phyloP scores from a whole-genome alignment of 176 grass and related monocot genomes.

The Metroxylon sagu region DNA sequence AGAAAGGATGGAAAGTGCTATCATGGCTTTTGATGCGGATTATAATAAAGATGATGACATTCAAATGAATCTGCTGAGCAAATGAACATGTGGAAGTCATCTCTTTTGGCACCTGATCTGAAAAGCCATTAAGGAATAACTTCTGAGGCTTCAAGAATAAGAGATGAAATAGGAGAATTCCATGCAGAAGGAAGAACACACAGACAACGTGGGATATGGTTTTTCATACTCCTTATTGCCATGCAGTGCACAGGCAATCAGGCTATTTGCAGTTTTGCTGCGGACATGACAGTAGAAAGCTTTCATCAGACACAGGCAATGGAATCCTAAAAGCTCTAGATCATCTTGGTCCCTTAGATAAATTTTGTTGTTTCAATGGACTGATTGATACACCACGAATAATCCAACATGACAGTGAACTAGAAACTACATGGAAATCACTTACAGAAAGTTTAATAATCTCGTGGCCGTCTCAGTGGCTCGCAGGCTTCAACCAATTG shows the following conservation, averaged over 20 bases:
- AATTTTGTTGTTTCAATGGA: constrained; percentile 56
- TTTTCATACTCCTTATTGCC: constrained; percentile 44
- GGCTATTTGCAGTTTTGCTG: constrained; percentile 70
- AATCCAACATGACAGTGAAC: constrained; percentile 52
- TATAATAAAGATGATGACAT: constrained; percentile 60
- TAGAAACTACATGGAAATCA: constrained; percentile 43
- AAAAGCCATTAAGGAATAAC: constrained; percentile 17
- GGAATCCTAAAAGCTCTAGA: constrained; percentile 26
- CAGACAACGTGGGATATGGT: constrained; percentile 73
- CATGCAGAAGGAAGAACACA: constrained; percentile 68
- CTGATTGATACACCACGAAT: constrained; percentile 29
- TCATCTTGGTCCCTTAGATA: constrained; percentile 39
- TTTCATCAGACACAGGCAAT: constrained; percentile 26
- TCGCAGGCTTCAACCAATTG: no score
- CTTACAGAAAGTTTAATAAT: constrained; percentile 65
- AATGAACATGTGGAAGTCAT: constrained; percentile 16
- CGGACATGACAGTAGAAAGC: constrained; percentile 32
- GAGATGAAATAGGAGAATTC: constrained; percentile 77
- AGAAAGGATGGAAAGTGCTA: constrained; percentile 60
- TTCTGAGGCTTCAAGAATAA: constrained; percentile 13
- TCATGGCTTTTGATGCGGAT: constrained; percentile 35
- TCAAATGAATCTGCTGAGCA: constrained; percentile 13
- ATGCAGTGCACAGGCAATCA: constrained; percentile 60
- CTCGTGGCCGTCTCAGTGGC: no score
- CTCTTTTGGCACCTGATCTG: constrained; percentile 6